Conservation (phyloP, 2,329 filamentous ascomycete genomes). For the Clarireedia sp. region DNA sequence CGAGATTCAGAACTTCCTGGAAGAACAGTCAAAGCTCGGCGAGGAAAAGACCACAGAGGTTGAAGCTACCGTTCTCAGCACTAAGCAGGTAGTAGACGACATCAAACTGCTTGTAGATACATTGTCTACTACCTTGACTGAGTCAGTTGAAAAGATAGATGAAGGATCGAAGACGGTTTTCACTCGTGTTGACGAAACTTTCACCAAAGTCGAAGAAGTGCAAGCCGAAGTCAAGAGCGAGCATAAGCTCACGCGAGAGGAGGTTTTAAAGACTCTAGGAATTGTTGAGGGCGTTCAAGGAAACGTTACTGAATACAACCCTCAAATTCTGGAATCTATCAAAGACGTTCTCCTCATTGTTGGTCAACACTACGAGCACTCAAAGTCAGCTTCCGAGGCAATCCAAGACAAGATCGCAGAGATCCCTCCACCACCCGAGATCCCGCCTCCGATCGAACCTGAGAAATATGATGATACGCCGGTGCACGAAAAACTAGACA, state of each 20-base stretch:
- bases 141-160: conserved; percentile 78
- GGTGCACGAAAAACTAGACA: conserved; percentile 50
- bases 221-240: conserved; percentile 68
- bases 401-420: conserved; percentile 51
- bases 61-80: conserved; percentile 64
- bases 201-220: conserved; percentile 65
- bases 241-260: conserved; percentile 74
- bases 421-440: conserved; percentile 43
- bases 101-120: conserved; percentile 80
- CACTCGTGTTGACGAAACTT: conserved; percentile 70
- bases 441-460: conserved; percentile 46
- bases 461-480: conserved; percentile 56
- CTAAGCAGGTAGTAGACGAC: conserved; percentile 77
- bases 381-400: conserved; percentile 54
- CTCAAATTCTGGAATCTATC: conserved; percentile 78
- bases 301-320: conserved; percentile 75
- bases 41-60: conserved; percentile 68
- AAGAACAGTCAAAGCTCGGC: conserved; percentile 64
- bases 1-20: conserved; percentile 66
- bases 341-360: conserved; percentile 79
- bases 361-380: conserved; percentile 81
- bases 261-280: conserved; percentile 66
- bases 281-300: conserved; percentile 70
- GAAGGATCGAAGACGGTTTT: conserved; percentile 85
- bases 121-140: conserved; percentile 70